Evolutionary conservation across 2,329 filamentous ascomycete genomes (phyloP), one percentile per base, ranked within the genome.

Genomic region (Leptographium wingfieldii): DNA sequence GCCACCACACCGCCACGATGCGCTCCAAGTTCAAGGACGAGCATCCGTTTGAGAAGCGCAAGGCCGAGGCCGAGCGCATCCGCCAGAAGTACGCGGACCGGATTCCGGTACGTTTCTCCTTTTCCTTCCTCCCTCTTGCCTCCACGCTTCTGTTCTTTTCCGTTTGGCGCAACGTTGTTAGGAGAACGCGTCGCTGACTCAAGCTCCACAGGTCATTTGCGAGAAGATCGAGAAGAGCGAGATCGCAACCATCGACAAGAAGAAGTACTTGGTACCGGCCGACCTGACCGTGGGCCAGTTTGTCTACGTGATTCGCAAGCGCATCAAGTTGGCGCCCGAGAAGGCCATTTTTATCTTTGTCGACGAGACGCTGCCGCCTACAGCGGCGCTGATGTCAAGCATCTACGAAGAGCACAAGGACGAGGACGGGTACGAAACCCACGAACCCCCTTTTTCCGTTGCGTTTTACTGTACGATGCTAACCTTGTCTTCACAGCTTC

Each of bases 331-430:
- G 67, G 96, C 91, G 59, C 94, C 94, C 38, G 94, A 99, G 81
- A 99, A 99, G 84, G 94, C 94, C 73, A 99, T 99, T 79, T 99
- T 99, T 83, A 97, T 99, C 82, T 99, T 97, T 77, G 94, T 99
- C 71, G 92, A 97, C 73, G 94, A 97, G 78, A 92, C 96, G 57
- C 83, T 99, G 60, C 94, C 94, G 57, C 94, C 94, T 3, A 97
- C 94, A 10, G 94, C 94, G 62, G 94, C 94, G 62, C 84, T 99
- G 59, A 99, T 99, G 94, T 96, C 91, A 80, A 95, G 89, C 75
- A 97, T 99, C 77, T 99, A 99, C 74, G 94, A 99, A 76, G 92
- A 97, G 76, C 94, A 99, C 84, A 97, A 99, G 81, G 84, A 87
- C 66, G 82, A 87, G 72, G 84, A 87, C 69, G 83, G 83, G 79